Conservation (phyloP, 2,329 filamentous ascomycete species). For the Mycocentrospora acerina region DNA sequence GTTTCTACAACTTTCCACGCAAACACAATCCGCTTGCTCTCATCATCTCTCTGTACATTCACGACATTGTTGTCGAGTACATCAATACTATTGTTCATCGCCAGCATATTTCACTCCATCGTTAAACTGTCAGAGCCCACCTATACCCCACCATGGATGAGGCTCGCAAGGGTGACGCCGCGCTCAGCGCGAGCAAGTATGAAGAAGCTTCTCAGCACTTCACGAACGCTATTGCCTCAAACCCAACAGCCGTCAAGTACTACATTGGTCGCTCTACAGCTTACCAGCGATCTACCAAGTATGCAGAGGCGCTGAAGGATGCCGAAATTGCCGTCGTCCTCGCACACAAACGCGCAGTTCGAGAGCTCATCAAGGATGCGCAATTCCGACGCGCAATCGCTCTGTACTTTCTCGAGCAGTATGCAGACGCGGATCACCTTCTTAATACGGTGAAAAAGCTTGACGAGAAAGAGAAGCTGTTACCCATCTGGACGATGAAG, state of each 20-base stretch:
- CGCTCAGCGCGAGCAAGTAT: constrained; percentile 66
- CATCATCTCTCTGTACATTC: neutral
- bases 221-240: constrained; percentile 64
- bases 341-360: constrained; percentile 72
- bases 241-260: constrained; percentile 71
- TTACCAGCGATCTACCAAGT: constrained; percentile 62
- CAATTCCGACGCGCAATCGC: constrained; percentile 79
- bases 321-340: constrained; percentile 57
- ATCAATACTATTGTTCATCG: neutral
- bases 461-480: constrained; percentile 53
- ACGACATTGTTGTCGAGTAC: neutral
- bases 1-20: neutral
- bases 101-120: neutral
- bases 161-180: constrained; percentile 59
- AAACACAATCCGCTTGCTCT: neutral
- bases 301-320: constrained; percentile 52
- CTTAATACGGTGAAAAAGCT: constrained; percentile 60
- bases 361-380: constrained; percentile 75
- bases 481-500: constrained; percentile 62
- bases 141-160: constrained; percentile 51
- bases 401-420: constrained; percentile 68
- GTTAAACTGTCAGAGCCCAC: neutral
- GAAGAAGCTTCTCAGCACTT: constrained; percentile 66
- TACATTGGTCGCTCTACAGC: constrained; percentile 80
- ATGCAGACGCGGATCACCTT: constrained; percentile 73